Conservation (phyloP, 768 basidiomycete species). For the Mycena metata region DNA sequence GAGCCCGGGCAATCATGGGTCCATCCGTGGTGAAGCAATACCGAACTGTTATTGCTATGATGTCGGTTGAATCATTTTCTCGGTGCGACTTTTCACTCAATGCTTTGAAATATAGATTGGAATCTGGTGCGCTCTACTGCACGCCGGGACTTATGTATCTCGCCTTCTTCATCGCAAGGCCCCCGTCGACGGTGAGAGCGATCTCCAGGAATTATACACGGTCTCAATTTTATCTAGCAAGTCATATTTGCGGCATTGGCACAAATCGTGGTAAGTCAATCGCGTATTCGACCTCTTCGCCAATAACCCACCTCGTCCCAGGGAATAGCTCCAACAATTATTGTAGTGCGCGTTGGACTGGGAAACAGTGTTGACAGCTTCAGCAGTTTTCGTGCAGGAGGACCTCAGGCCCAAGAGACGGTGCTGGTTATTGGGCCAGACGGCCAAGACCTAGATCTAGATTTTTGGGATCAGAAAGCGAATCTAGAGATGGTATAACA, state of each 20-base stretch:
- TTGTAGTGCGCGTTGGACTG: conserved; percentile 32
- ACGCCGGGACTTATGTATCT: conserved; percentile 30
- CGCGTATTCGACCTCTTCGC: not conserved
- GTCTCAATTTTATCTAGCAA: conserved; percentile 1
- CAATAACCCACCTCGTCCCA: not conserved
- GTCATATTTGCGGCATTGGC: conserved; percentile 28
- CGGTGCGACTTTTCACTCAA: too few relatives aligned
- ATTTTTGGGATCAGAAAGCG: conserved; percentile 9
- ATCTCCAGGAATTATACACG: not conserved
- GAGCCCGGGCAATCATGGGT: conserved; percentile 43
- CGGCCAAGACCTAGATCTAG: not conserved
- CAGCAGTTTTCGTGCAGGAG: conserved; percentile 27
- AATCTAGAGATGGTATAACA: not conserved
- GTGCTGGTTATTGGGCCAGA: conserved; percentile 16
- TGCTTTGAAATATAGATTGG: conserved; percentile 12
- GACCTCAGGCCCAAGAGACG: not conserved
- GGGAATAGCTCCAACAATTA: conserved; percentile 37
- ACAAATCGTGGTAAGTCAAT: conserved; percentile 29
- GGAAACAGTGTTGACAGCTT: conserved; percentile 29
- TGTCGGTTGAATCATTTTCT: conserved; percentile 38
- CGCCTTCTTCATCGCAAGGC: not conserved
- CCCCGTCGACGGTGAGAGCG: conserved; percentile 14
- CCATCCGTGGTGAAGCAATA: conserved; percentile 39
- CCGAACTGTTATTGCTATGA: conserved; percentile 44
- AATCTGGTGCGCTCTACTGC: conserved; percentile 32